Conservation (phyloP, 2,329 filamentous ascomycete genomes). For the Alternaria alternata region DNA sequence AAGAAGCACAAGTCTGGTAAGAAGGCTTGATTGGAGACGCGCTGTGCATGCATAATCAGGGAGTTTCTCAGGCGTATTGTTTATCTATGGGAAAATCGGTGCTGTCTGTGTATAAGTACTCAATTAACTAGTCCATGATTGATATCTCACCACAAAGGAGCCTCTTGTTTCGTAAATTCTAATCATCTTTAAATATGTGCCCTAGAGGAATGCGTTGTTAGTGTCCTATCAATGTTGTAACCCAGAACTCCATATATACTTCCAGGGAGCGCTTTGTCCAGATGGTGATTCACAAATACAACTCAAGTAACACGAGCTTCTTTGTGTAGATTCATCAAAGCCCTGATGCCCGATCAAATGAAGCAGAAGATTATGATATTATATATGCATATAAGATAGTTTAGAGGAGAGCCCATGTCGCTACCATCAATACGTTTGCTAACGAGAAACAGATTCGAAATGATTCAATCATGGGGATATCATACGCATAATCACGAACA, state of each 20-base stretch:
- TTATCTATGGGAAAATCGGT: not conserved
- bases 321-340: not conserved
- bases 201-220: not conserved
- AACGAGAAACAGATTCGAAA: not conserved
- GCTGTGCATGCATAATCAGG: conserved; percentile 1
- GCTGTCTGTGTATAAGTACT: not conserved
- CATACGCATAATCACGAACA: conserved; percentile 11
- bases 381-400: not conserved
- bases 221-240: not conserved
- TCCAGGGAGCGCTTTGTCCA: not conserved
- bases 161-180: not conserved
- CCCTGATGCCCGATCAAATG: not conserved
- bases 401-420: not conserved
- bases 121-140: not conserved
- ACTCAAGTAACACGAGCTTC: not conserved
- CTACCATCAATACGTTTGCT: not conserved
- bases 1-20: conserved; percentile 52
- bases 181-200: not conserved
- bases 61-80: not conserved
- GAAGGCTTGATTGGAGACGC: conserved; percentile 45
- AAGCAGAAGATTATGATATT: not conserved
- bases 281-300: not conserved
- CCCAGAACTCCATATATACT: not conserved
- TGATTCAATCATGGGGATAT: conserved; percentile 9
- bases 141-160: not conserved